Percentiles rank a stretch among this genome's conserved stretches.
Conservation (phyloP, 352 stramenopile genomes). For the Phytophthora brassicae region DNA sequence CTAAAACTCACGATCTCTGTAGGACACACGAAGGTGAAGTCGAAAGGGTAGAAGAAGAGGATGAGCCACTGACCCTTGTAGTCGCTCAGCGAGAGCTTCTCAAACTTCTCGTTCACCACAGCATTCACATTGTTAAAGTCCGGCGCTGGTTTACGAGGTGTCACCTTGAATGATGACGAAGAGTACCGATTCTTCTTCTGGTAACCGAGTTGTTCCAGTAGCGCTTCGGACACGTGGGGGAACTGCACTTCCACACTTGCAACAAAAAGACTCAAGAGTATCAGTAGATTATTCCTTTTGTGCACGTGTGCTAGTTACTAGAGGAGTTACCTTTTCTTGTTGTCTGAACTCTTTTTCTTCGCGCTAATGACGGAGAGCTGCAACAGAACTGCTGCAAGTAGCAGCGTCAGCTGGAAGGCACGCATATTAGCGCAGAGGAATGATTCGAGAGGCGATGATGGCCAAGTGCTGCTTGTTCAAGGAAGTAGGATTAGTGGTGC, state of each 20-base stretch:
- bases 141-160: constrained; percentile 69
- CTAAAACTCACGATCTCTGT: constrained; percentile 86
- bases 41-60: constrained; percentile 89
- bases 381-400: constrained; percentile 32
- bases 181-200: constrained; percentile 85
- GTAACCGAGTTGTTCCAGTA: constrained; percentile 77
- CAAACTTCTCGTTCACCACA: constrained; percentile 78
- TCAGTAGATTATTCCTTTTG: too few relatives aligned
- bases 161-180: constrained; percentile 71
- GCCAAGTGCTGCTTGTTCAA: too few relatives aligned
- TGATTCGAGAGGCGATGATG: neutral
- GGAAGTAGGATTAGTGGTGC: constrained; percentile 6
- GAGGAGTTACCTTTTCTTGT: constrained; percentile 62
- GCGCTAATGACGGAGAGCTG: constrained; percentile 31
- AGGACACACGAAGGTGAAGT: constrained; percentile 88
- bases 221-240: constrained; percentile 70
- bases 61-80: constrained; percentile 83
- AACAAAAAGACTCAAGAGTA: neutral
- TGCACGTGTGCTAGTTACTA: too few relatives aligned
- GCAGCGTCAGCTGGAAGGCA: constrained; percentile 28
- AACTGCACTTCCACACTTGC: constrained; percentile 74
- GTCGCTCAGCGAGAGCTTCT: constrained; percentile 76
- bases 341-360: constrained; percentile 11
- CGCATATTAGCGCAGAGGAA: constrained; percentile 3
- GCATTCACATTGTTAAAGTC: constrained; percentile 78